Conservation (phyloP, 2,329 filamentous ascomycete genomes). For the Pseudonectria buxi region DNA sequence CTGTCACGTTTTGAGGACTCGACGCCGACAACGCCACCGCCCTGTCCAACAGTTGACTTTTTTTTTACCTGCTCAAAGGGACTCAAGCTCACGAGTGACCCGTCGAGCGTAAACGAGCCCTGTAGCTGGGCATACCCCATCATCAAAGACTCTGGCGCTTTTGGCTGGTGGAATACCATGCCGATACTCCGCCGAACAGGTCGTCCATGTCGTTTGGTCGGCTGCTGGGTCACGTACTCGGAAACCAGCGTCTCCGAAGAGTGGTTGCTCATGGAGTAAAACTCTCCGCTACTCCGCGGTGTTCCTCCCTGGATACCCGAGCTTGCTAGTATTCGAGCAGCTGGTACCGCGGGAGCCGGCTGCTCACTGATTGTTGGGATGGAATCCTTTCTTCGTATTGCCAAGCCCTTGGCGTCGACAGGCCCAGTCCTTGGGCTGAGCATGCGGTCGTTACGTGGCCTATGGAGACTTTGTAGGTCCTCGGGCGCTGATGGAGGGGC, state of each 20-base stretch:
- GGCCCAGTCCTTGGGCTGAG: slow-evolving; percentile 32
- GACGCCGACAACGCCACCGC: slow-evolving; percentile 77
- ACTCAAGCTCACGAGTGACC: slow-evolving; percentile 79
- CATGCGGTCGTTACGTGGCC: slow-evolving; percentile 30
- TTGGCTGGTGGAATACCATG: slow-evolving; percentile 36
- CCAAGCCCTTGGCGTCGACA: slow-evolving; percentile 29
- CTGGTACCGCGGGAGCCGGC: slow-evolving; percentile 52
- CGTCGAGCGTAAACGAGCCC: slow-evolving; percentile 86
- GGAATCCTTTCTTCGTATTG: slow-evolving; percentile 36
- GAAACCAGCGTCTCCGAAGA: slow-evolving; percentile 90
- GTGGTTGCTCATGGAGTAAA: slow-evolving; percentile 91
- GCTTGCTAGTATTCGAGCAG: slow-evolving; percentile 66
- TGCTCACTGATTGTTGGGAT: slow-evolving; percentile 50
- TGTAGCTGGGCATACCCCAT: slow-evolving; percentile 97
- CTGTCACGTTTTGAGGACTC: slow-evolving; percentile 67
- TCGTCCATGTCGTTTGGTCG: slow-evolving; percentile 26
- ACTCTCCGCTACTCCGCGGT: slow-evolving; percentile 85
- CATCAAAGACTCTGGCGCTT: slow-evolving; percentile 73
- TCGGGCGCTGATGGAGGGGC: slow-evolving; percentile 35
- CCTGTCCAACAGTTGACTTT: slow-evolving; percentile 84
- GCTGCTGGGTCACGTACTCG: slow-evolving; percentile 63
- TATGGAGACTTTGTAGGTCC: slow-evolving; percentile 19
- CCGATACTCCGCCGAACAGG: slow-evolving; percentile 42
- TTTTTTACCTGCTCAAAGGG: slow-evolving; percentile 95
- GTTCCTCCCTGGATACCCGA: slow-evolving; percentile 69